phyloP scores from a whole-genome alignment of 345 rosid genomes.

The Cardamine occulta region DNA sequence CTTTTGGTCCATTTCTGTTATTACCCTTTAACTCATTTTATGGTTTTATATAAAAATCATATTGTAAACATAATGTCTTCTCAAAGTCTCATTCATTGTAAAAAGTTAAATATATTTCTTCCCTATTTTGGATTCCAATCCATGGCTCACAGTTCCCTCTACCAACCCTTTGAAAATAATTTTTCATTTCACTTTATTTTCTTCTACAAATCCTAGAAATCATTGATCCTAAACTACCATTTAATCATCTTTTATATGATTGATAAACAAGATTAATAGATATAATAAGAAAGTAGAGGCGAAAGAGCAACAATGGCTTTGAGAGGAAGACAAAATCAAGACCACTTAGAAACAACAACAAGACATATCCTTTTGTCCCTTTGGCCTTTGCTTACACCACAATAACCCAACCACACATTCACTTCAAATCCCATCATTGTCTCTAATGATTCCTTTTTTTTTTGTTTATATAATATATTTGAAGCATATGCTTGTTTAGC shows the following conservation, averaged over 20 bases:
- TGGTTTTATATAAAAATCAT: background rate
- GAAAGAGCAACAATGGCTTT: slow-evolving; percentile 54
- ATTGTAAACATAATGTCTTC: slow-evolving; percentile 46
- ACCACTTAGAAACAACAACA: slow-evolving; percentile 27
- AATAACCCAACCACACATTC: slow-evolving; percentile 69
- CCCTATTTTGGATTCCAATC: slow-evolving; percentile 42
- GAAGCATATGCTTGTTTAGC: slow-evolving; percentile 15
- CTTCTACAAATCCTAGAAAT: background rate
- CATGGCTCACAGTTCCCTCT: slow-evolving; percentile 46
- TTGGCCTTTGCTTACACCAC: slow-evolving; percentile 84
- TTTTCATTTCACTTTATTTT: slow-evolving; percentile 9
- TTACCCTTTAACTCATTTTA: background rate
- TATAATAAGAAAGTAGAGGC: slow-evolving; percentile 11
- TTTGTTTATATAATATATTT: background rate
- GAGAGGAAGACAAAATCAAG: slow-evolving; percentile 62
- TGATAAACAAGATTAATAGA: slow-evolving; percentile 13
- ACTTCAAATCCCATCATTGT: slow-evolving; percentile 32
- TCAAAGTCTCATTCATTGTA: slow-evolving; percentile 55
- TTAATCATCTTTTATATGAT: slow-evolving; percentile 21
- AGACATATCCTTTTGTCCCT: slow-evolving; percentile 22
- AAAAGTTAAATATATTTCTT: slow-evolving; percentile 44
- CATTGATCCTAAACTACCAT: slow-evolving; percentile 32
- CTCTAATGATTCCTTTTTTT: background rate
- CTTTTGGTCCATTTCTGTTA: slow-evolving; percentile 37
- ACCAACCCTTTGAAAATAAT: slow-evolving; percentile 55